These are phyloP conservation scores for Hygrophila difformis DNA, from an alignment of 257 asterid species.

Conservation along the genomic window DNA sequence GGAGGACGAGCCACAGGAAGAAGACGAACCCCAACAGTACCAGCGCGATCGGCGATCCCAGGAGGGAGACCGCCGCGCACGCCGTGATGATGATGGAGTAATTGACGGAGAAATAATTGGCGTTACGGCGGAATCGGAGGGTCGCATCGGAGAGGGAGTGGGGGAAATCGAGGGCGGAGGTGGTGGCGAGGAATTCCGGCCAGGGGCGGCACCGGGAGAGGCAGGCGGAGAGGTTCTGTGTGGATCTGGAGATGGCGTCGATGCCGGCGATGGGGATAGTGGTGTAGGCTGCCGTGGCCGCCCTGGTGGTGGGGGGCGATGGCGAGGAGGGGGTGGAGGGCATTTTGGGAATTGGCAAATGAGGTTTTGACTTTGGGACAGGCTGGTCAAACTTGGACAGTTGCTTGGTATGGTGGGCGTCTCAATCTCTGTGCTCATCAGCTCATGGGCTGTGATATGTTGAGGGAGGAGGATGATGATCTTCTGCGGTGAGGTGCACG, in stretches of 20 bases:
- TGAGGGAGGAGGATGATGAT: constrained; percentile 7
- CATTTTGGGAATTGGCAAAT: constrained; percentile 31
- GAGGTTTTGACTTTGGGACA: constrained; percentile 2
- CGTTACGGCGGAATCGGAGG: constrained; percentile 45
- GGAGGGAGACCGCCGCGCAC: constrained; percentile 46
- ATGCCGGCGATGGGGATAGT: constrained; percentile 60
- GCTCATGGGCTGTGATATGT: constrained; percentile 4
- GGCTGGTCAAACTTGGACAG: constrained; percentile 20
- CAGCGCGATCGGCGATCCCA: constrained; percentile 46
- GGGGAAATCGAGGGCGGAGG: constrained; percentile 41
- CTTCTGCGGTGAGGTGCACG: constrained; percentile 8
- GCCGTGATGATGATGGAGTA: constrained; percentile 40
- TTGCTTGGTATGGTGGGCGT: constrained; percentile 10
- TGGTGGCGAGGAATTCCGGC: constrained; percentile 57
- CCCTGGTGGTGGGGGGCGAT: too few species aligned
- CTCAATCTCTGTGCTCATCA: too few species aligned
- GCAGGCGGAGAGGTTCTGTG: constrained; percentile 49
- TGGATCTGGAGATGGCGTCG: constrained; percentile 52
- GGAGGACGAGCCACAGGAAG: constrained; percentile 51
- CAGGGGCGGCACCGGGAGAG: constrained; percentile 66
- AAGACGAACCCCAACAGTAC: constrained; percentile 30
- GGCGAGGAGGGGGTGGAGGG: constrained; percentile 23
- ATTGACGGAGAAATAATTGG: constrained; percentile 48
- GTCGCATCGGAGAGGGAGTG: constrained; percentile 42
- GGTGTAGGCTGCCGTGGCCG: constrained; percentile 47